A percentile compares a stretch with the other conserved stretches of the same genome.
Evolutionary conservation across 139 green algal genomes (phyloP).

Genomic region (Chlamydomonas sp.): DNA sequence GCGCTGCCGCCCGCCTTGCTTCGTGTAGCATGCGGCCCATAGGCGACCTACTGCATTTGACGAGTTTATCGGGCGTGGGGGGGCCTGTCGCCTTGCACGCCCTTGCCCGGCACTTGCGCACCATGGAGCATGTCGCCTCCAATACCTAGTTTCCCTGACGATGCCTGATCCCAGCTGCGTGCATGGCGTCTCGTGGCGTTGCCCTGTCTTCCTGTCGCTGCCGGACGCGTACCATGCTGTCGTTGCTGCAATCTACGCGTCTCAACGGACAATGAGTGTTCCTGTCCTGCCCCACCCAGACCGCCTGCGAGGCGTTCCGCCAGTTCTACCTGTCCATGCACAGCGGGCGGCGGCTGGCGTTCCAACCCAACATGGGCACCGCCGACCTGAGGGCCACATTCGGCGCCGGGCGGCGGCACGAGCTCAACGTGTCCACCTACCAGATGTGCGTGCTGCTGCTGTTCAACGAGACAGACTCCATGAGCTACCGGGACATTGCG

Average conservation of each 20-base stretch:
- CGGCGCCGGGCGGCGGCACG: slow-evolving; percentile 74
- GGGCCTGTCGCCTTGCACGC: no score
- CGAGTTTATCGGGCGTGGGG: no score
- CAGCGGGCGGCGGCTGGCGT: slow-evolving; percentile 91
- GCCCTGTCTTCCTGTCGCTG: no score
- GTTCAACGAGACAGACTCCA: slow-evolving; percentile 89
- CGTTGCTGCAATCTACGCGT: no score
- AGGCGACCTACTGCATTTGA: no score
- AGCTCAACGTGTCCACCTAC: slow-evolving; percentile 94
- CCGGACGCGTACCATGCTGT: no score
- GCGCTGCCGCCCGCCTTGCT: background rate
- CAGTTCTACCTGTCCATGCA: slow-evolving; percentile 85
- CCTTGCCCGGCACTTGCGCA: no score
- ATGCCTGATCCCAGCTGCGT: background rate
- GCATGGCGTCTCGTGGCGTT: no score
- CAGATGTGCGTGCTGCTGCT: slow-evolving; percentile 95
- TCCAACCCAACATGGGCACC: slow-evolving; percentile 96
- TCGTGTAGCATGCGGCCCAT: no score
- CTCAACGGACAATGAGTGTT: no score
- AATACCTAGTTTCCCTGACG: background rate
- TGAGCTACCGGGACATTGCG: slow-evolving; percentile 48
- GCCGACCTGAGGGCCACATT: slow-evolving; percentile 88
- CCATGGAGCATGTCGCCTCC: no score
- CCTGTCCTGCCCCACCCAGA: background rate
- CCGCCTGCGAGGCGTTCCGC: slow-evolving; percentile 73